A percentile compares a stretch with the other conserved stretches of the same genome.
phyloP scores from a whole-genome alignment of 2,329 filamentous ascomycete species.

The Cylindrodendrum hubeiense region DNA sequence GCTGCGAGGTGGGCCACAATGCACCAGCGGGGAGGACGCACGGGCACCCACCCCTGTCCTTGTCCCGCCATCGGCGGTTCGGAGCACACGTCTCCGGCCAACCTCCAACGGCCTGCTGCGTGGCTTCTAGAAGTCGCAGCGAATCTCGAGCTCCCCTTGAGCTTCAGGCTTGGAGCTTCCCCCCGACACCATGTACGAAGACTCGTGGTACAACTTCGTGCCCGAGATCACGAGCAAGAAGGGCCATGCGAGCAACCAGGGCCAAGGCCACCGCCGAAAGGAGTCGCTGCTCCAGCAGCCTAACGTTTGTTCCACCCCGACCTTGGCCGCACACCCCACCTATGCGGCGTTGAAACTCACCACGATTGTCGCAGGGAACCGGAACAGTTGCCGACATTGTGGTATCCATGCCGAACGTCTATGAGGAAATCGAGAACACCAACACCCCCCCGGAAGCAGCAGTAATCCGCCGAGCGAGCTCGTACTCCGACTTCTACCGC shows the following conservation, averaged over 20 bases:
- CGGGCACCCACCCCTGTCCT: conserved; percentile 14
- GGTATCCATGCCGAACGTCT: conserved; percentile 68
- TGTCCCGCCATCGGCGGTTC: conserved; percentile 45
- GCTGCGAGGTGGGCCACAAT: conserved; percentile 30
- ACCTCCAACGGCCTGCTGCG: conserved; percentile 42
- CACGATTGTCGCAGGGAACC: conserved; percentile 59
- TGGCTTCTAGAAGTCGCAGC: conserved; percentile 44
- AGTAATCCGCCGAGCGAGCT: conserved; percentile 75
- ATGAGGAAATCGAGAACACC: conserved; percentile 67
- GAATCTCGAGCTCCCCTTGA: conserved; percentile 27
- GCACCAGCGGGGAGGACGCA: conserved; percentile 26
- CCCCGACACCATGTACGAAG: conserved; percentile 77
- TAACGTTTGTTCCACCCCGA: conserved; percentile 58
- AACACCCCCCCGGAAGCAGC: conserved; percentile 76
- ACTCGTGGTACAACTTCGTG: conserved; percentile 86
- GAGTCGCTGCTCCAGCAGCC: conserved; percentile 78
- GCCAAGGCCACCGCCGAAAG: conserved; percentile 71
- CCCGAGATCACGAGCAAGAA: conserved; percentile 69
- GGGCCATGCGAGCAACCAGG: conserved; percentile 57
- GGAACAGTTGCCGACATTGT: conserved; percentile 63
- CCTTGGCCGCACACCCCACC: conserved; percentile 21
- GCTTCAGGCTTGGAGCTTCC: conserved; percentile 28
- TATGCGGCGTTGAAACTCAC: conserved; percentile 42
- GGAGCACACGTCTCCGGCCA: conserved; percentile 46
- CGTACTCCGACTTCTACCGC: conserved; percentile 81